phyloP scores from a whole-genome alignment of 768 basidiomycete genomes.

The Porphyrellus cyaneotinctus region DNA sequence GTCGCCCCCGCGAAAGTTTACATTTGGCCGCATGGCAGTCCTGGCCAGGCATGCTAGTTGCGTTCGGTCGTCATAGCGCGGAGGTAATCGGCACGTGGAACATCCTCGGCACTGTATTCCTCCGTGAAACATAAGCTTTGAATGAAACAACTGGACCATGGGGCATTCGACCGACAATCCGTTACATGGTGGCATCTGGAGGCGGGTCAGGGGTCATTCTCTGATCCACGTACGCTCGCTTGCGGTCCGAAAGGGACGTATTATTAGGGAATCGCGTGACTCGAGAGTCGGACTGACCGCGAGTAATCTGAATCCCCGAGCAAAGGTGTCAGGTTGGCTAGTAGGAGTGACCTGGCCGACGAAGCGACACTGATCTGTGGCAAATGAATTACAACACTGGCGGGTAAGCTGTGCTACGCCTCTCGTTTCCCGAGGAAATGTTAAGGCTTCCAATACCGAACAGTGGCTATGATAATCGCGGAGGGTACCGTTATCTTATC shows the following conservation, averaged over 20 bases:
- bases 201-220: neutral
- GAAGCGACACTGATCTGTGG: neutral
- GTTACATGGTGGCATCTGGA: no score
- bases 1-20: constrained; percentile 24
- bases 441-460: no score
- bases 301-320: neutral
- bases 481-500: no score
- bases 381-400: neutral
- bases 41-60: neutral
- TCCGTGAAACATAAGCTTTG: constrained; percentile 12
- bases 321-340: neutral
- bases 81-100: constrained; percentile 14
- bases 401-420: neutral
- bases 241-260: neutral
- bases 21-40: neutral
- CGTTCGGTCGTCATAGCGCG: neutral
- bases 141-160: neutral
- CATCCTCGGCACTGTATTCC: constrained; percentile 3
- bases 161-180: neutral
- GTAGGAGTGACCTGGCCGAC: neutral
- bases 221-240: neutral
- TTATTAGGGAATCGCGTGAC: neutral
- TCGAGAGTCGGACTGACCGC: neutral
- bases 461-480: no score
- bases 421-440: no score